Conservation (phyloP, 2,329 filamentous ascomycete species). For the Stromatinia cepivora region DNA sequence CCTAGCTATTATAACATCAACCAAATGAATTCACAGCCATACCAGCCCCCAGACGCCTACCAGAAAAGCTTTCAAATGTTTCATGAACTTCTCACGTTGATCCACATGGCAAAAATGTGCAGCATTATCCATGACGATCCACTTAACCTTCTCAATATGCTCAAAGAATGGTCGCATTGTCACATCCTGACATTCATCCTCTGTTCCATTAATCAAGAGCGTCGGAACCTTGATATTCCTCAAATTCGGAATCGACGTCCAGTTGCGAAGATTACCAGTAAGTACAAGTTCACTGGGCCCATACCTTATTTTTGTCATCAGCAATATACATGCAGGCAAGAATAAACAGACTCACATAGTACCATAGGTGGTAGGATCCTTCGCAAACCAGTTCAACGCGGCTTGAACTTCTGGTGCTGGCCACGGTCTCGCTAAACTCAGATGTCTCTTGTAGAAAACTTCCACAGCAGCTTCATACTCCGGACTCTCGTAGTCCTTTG, state of each 20-base stretch:
- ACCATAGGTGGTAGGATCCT: conserved; percentile 38
- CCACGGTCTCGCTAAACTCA: conserved; percentile 40
- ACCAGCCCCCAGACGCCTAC: neutral
- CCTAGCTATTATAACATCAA: too few species aligned
- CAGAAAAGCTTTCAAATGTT: conserved; percentile 20
- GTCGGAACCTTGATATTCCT: conserved; percentile 41
- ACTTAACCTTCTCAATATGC: conserved; percentile 42
- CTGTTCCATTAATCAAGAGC: conserved; percentile 42
- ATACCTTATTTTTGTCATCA: conserved; percentile 34
- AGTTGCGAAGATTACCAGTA: conserved; percentile 36
- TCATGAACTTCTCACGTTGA: conserved; percentile 21
- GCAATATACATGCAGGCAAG: neutral
- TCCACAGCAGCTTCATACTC: conserved; percentile 38
- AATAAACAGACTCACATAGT: conserved; percentile 21
- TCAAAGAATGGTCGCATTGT: conserved; percentile 43
- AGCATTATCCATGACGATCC: conserved; percentile 43
- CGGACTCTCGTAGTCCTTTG: conserved; percentile 30
- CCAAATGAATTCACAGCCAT: neutral
- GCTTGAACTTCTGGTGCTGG: conserved; percentile 38
- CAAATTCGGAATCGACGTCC: conserved; percentile 36
- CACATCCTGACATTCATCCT: conserved; percentile 43
- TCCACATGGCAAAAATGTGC: conserved; percentile 36
- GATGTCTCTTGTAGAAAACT: conserved; percentile 38
- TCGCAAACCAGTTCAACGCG: conserved; percentile 39
- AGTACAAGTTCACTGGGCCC: conserved; percentile 34